A percentile compares a stretch with the other conserved stretches of the same genome.
Conservation (phyloP, 1,284 basidiomycete species). For the Melampsora larici-populina region DNA sequence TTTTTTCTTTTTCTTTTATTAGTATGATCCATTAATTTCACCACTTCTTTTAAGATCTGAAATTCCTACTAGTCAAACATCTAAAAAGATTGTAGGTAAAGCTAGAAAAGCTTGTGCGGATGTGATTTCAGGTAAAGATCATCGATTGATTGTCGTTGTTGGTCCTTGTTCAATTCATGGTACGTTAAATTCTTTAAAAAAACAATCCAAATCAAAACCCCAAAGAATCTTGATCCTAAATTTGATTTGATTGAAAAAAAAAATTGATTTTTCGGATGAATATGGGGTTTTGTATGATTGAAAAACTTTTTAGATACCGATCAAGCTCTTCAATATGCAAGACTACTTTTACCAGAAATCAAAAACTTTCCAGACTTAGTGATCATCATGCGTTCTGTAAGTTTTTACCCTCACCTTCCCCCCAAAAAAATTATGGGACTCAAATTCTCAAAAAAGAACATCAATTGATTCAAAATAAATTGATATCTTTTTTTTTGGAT, state of each 20-base stretch:
- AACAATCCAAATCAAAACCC: too few species aligned
- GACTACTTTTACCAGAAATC: conserved; percentile 64
- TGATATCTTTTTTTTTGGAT: too few species aligned
- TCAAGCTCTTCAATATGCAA: conserved; percentile 86
- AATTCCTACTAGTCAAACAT: conserved; percentile 61
- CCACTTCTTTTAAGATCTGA: conserved; percentile 84
- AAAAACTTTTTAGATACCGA: conserved; percentile 66
- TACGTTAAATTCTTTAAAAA: too few species aligned
- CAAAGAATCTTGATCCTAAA: too few species aligned
- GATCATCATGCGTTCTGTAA: conserved; percentile 79
- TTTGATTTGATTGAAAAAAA: too few species aligned
- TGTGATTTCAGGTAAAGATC: conserved; percentile 76
- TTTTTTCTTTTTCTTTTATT: too few species aligned
- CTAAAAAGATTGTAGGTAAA: conserved; percentile 65
- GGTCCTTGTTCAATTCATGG: conserved; percentile 93
- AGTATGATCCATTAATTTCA: conserved; percentile 84
- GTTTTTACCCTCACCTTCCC: too few species aligned
- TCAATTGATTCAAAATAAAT: too few species aligned
- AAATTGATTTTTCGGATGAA: too few species aligned
- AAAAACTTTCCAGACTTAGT: conserved; percentile 71
- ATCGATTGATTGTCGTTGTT: conserved; percentile 82
- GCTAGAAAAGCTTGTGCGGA: conserved; percentile 74
- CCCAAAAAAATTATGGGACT: too few species aligned
- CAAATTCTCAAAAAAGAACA: too few species aligned
- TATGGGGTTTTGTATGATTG: too few species aligned